These are phyloP conservation scores for Clavulina sp. DNA, from an alignment of 768 basidiomycete genomes.

Conservation along the genomic window DNA sequence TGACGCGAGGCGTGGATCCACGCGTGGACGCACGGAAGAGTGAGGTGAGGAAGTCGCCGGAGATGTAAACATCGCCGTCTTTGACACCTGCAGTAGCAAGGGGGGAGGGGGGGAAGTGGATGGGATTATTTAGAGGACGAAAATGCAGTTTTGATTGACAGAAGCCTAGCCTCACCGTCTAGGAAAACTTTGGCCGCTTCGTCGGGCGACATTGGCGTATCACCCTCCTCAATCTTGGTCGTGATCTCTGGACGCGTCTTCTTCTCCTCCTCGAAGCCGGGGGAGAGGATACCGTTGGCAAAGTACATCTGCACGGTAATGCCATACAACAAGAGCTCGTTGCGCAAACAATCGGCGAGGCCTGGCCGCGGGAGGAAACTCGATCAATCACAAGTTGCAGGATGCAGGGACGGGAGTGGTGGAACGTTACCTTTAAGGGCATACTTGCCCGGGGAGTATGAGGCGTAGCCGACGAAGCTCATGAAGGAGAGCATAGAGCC, in stretches of 20 bases:
- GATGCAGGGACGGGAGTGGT: background rate
- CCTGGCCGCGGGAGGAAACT: constrained; percentile 26
- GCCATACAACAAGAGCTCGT: constrained; percentile 60
- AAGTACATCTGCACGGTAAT: constrained; percentile 69
- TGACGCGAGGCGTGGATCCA: constrained; percentile 43
- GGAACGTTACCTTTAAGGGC: constrained; percentile 51
- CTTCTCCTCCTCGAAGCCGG: constrained; percentile 63
- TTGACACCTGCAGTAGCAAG: constrained; percentile 42
- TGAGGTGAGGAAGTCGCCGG: constrained; percentile 46
- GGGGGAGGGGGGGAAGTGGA: background rate
- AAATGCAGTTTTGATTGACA: background rate
- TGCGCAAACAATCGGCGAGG: constrained; percentile 66
- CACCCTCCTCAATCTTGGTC: constrained; percentile 56
- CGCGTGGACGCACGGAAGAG: constrained; percentile 52
- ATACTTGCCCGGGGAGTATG: constrained; percentile 72
- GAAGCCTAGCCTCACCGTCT: constrained; percentile 35
- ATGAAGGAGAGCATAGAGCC: constrained; percentile 53
- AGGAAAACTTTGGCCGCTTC: constrained; percentile 41
- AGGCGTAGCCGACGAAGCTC: constrained; percentile 58
- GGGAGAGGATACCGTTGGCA: constrained; percentile 63
- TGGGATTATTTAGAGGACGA: background rate
- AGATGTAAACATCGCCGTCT: constrained; percentile 55
- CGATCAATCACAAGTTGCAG: background rate
- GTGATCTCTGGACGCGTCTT: constrained; percentile 59
- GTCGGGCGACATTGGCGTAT: constrained; percentile 45